These are phyloP conservation scores for Fraxinus greggii DNA, from an alignment of 305 asterid genomes.

Conservation along the genomic window DNA sequence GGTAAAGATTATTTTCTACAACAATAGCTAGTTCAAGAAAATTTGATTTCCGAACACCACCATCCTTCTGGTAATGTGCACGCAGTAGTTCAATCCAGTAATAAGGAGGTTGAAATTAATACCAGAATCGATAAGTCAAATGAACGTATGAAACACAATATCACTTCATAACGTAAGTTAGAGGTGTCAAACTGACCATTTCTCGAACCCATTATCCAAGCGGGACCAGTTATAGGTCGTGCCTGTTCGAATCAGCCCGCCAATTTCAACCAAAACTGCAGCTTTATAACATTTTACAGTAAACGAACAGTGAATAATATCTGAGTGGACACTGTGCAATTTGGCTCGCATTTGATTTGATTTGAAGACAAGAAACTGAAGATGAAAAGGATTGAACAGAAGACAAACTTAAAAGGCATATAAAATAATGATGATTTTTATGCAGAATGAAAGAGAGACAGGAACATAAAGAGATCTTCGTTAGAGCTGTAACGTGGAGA, in stretches of 20 bases:
- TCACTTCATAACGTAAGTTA: not conserved
- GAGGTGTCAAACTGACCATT: not conserved
- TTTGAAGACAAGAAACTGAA: constrained; percentile 20
- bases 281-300: not conserved
- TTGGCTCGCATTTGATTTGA: not conserved
- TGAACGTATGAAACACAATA: not conserved
- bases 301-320: not conserved
- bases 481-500: constrained; percentile 19
- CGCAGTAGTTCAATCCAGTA: not conserved
- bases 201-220: not conserved
- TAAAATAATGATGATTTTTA: constrained; percentile 32
- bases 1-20: no score
- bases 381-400: constrained; percentile 22
- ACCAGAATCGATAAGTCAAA: no score
- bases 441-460: constrained; percentile 40
- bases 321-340: not conserved
- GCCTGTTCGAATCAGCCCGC: not conserved
- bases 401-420: constrained; percentile 22
- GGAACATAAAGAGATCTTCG: not conserved
- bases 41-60: not conserved
- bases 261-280: not conserved
- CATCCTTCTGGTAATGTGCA: not conserved
- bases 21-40: not conserved
- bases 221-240: not conserved
- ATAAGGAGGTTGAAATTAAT: not conserved